A percentile compares a stretch with the other conserved stretches of the same genome.
Evolutionary conservation across 371 early-diverging fungal genomes (phyloP).

Genomic region (Funneliformis caledonium): DNA sequence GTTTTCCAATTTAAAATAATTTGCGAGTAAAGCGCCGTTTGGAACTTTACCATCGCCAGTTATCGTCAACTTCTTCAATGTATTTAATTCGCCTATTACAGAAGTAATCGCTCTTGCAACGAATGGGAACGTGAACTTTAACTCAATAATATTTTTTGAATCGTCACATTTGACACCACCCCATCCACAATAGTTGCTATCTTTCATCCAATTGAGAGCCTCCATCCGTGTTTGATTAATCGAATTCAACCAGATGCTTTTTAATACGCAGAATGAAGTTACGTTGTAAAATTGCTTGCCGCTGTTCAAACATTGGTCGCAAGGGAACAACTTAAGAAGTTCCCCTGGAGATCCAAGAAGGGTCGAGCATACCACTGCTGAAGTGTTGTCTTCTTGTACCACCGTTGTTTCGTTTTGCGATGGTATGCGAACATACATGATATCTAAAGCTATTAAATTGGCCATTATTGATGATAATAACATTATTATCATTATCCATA

Average conservation of each 20-base stretch:
- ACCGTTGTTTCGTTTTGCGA: background rate
- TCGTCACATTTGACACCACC: conserved; percentile 25
- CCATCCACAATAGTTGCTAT: conserved; percentile 29
- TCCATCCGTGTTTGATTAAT: conserved; percentile 1
- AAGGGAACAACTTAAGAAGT: conserved; percentile 1
- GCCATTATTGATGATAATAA: background rate
- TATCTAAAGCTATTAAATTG: conserved; percentile 23
- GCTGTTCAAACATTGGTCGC: conserved; percentile 10
- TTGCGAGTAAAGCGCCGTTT: background rate
- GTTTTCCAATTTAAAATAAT: background rate
- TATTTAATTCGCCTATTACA: background rate
- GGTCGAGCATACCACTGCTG: background rate
- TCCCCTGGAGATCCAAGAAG: background rate
- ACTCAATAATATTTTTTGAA: background rate
- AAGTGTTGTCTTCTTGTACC: background rate
- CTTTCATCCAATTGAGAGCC: background rate
- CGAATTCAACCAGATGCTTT: background rate
- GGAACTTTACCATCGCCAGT: background rate
- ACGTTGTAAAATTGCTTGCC: conserved; percentile 4
- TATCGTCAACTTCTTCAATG: background rate
- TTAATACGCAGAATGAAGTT: conserved; percentile 15
- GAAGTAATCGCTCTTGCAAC: background rate
- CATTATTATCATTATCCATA: conserved; percentile 19
- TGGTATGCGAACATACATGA: background rate
- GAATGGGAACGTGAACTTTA: background rate